Evolutionary conservation across 306 rosid species (phyloP).

Genomic region (Quercus glauca): DNA sequence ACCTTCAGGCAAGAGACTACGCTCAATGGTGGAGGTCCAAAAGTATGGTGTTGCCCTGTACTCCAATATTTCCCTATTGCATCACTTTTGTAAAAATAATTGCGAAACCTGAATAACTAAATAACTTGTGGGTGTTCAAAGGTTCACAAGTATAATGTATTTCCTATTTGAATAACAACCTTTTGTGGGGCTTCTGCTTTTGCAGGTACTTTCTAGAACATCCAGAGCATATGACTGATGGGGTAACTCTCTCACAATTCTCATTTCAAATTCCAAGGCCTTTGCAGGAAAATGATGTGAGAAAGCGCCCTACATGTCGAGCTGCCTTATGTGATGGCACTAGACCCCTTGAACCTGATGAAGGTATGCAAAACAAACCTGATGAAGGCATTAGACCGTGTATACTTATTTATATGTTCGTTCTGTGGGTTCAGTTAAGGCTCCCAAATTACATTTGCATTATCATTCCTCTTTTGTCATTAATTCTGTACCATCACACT

Average conservation of each 20-base stretch:
- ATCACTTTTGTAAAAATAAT: too few relatives aligned
- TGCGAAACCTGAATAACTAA: background rate
- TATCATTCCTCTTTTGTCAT: background rate
- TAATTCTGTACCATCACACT: background rate
- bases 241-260: conserved; percentile 60
- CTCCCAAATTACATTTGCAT: background rate
- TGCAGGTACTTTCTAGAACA: conserved; percentile 65
- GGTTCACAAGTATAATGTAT: conserved; percentile 10
- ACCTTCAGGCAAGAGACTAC: conserved; percentile 86
- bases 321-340: conserved; percentile 31
- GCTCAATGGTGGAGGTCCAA: conserved; percentile 82
- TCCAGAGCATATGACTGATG: conserved; percentile 61
- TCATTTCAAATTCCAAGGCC: conserved; percentile 88
- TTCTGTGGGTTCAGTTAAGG: too few relatives aligned
- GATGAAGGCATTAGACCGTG: too few relatives aligned
- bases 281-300: conserved; percentile 78
- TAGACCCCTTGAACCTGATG: conserved; percentile 40
- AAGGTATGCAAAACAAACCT: conserved; percentile 44
- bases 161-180: conserved; percentile 4
- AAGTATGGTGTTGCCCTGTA: conserved; percentile 46
- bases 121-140: background rate
- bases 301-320: conserved; percentile 62
- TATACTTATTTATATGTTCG: too few relatives aligned
- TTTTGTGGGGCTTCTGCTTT: conserved; percentile 21
- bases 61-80: conserved; percentile 12